phyloP scores from a whole-genome alignment of 345 rosid species.

The Adansonia digitata region DNA sequence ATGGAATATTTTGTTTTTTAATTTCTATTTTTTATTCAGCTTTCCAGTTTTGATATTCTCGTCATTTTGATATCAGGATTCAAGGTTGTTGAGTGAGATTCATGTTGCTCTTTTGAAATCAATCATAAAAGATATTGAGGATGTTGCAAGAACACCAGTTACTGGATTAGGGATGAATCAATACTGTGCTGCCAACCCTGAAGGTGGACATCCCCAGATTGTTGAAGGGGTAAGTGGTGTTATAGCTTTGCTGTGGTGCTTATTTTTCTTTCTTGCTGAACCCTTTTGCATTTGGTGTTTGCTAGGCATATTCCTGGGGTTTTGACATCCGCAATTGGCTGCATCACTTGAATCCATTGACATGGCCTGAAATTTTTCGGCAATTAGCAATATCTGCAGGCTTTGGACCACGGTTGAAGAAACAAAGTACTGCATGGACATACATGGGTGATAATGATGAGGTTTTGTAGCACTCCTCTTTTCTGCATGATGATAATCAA shows the following conservation, averaged over 20 bases:
- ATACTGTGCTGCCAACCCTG: slow-evolving; percentile 76
- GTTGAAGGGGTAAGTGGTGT: slow-evolving; percentile 80
- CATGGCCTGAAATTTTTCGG: slow-evolving; percentile 97
- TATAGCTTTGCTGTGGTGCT: neutral
- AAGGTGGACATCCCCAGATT: slow-evolving; percentile 95
- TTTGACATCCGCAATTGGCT: slow-evolving; percentile 96
- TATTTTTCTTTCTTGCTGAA: slow-evolving; percentile 18
- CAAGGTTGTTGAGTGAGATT: slow-evolving; percentile 90
- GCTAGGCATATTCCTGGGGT: slow-evolving; percentile 96
- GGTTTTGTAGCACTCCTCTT: slow-evolving; percentile 34
- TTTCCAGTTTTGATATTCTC: slow-evolving; percentile 16
- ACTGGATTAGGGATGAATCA: slow-evolving; percentile 78
- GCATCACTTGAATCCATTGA: slow-evolving; percentile 67
- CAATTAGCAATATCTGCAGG: slow-evolving; percentile 88
- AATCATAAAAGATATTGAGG: slow-evolving; percentile 84
- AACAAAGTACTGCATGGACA: slow-evolving; percentile 37
- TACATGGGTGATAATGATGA: slow-evolving; percentile 49
- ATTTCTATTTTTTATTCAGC: slow-evolving; percentile 6
- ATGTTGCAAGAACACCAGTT: slow-evolving; percentile 86
- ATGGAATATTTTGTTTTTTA: neutral
- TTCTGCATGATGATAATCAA: neutral
- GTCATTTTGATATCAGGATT: slow-evolving; percentile 56
- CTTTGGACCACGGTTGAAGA: slow-evolving; percentile 83
- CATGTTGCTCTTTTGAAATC: slow-evolving; percentile 76
- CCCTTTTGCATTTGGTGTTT: slow-evolving; percentile 6